A percentile compares a stretch with the other conserved stretches of the same genome.
phyloP scores from a whole-genome alignment of 2,329 filamentous ascomycete species.

The Aspergillus calidoustus region DNA sequence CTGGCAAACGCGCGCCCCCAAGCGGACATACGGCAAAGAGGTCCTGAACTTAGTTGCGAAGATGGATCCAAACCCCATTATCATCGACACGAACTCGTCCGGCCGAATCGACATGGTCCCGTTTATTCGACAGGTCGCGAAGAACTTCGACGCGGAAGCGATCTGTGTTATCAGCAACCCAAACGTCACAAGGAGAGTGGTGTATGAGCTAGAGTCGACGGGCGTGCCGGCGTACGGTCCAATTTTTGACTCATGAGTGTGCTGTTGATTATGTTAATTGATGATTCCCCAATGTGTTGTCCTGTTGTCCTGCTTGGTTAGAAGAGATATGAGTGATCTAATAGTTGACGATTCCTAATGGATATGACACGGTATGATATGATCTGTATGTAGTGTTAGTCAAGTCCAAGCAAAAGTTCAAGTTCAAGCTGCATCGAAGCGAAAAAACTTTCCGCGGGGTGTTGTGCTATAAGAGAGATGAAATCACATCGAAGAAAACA shows the following conservation, averaged over 20 bases:
- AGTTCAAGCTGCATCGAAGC: not conserved
- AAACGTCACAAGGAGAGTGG: constrained; percentile 67
- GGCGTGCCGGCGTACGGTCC: constrained; percentile 72
- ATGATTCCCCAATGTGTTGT: not conserved
- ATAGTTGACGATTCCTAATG: not conserved
- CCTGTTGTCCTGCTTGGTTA: not conserved
- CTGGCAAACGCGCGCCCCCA: constrained; percentile 69
- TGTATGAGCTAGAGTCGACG: constrained; percentile 69
- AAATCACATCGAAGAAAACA: not conserved
- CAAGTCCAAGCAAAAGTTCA: not conserved
- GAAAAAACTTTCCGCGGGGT: not conserved
- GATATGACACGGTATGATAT: not conserved
- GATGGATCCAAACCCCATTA: constrained; percentile 65
- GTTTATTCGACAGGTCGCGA: constrained; percentile 57
- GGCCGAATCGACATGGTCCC: constrained; percentile 66
- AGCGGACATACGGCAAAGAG: constrained; percentile 64
- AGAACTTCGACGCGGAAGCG: constrained; percentile 61
- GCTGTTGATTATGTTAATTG: not conserved
- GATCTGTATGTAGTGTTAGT: not conserved
- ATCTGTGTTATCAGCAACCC: constrained; percentile 76
- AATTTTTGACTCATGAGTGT: constrained; percentile 68
- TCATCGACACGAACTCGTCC: constrained; percentile 67
- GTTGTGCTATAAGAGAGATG: not conserved
- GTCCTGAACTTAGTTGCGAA: constrained; percentile 61
- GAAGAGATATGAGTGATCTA: not conserved